Evolutionary conservation across 129 eudicot species (phyloP).

Genomic region (Artemisia tridentata): DNA sequence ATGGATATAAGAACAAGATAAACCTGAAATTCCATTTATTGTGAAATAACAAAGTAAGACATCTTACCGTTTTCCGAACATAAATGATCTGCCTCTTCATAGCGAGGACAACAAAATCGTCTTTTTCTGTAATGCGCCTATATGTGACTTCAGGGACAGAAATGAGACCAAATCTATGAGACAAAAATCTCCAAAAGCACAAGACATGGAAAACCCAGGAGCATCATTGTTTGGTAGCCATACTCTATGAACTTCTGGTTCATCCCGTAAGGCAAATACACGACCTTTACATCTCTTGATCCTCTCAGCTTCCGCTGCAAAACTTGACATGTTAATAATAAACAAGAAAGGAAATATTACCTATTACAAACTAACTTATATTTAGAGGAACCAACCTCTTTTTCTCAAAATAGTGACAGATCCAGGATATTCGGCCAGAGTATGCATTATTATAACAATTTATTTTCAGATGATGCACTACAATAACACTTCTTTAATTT

Average conservation of each 20-base stretch:
- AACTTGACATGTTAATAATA: neutral
- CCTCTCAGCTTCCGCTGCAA: conserved; percentile 35
- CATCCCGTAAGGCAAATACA: conserved; percentile 41
- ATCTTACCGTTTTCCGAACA: conserved; percentile 79
- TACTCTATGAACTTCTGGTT: conserved; percentile 37
- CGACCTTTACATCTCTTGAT: conserved; percentile 33
- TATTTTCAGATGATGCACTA: too few species aligned
- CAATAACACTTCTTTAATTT: too few species aligned
- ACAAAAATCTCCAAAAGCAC: conserved; percentile 43
- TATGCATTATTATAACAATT: too few species aligned
- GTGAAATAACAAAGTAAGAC: neutral
- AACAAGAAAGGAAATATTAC: too few species aligned
- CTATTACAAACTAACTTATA: too few species aligned
- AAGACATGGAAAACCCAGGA: conserved; percentile 41
- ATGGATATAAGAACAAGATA: conserved; percentile 16
- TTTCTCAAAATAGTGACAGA: too few species aligned
- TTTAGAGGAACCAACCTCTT: too few species aligned
- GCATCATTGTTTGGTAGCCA: conserved; percentile 22
- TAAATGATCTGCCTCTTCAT: conserved; percentile 81
- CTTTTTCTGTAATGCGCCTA: conserved; percentile 24
- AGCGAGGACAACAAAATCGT: conserved; percentile 37
- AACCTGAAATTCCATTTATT: conserved; percentile 13
- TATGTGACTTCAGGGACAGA: too few species aligned
- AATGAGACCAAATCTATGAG: conserved; percentile 34
- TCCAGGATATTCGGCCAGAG: too few species aligned